Evolutionary conservation across 495 filamentous ascomycete genomes (phyloP), one percentile per base, ranked within the genome.

Genomic region (Xylaria grammica): DNA sequence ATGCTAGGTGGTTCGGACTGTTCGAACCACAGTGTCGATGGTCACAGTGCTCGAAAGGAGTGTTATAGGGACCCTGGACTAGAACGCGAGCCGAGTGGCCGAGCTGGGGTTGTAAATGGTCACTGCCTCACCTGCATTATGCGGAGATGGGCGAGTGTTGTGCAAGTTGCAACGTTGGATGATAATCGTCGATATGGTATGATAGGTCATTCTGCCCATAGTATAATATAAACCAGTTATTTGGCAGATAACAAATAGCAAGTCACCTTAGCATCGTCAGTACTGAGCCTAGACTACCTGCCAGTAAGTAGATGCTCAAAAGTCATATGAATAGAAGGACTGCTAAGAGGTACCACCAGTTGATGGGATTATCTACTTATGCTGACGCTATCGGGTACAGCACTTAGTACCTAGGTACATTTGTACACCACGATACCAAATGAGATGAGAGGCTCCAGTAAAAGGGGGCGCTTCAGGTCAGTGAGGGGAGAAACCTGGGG

Each of bases 61-160:
- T 36, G 11, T 11, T 36, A 6, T 5, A 36, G 34, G 11, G 34
- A 36, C 11, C 53, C 40, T 48, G 42, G 19, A 26, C 32, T 15
- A 51, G 30, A 61, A 29, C 17, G 46, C 32, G 42, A 61, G 48
- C 45, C 58, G 58, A 52, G 32, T 52, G 58, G 45, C 46, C 46
- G 56, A 52, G 29, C 19, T 32, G 11, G 58, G 58, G 45, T 52
- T 26, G 27, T 8, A 42, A 30, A 19, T 61, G 30, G 20, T 51
- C 58, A 61, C 46, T 61, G 58, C 58, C 58, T 61, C 58, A 61
- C 58, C 22, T 51, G 58, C 58, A 52, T 61, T 61, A 61, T 61
- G 58, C 46, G 58, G 58, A 40, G 46, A 40, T 22, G 30, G 13
- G 24, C 15, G 17, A 15, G 40, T 3, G 6, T 42, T 3, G 40